phyloP scores from a whole-genome alignment of 1,284 basidiomycete species.

The Microbotryomycetes sp. region DNA sequence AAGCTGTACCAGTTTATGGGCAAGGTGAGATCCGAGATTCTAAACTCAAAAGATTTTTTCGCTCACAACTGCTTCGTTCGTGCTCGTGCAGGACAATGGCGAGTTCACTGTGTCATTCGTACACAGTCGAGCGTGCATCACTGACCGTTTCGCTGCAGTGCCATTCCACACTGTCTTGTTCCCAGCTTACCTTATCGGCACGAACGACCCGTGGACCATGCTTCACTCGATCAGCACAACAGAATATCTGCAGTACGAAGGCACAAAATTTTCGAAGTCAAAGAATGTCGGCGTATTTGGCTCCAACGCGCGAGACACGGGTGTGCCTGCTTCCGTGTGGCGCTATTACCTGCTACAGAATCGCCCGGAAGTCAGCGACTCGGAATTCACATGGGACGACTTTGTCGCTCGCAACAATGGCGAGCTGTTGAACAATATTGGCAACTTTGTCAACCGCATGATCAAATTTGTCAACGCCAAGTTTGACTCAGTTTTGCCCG shows the following conservation, averaged over 20 bases:
- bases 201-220: conserved; percentile 86
- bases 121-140: background rate
- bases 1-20: conserved; percentile 95
- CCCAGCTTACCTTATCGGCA: conserved; percentile 82
- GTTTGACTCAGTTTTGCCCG: conserved; percentile 72
- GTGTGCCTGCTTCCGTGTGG: conserved; percentile 90
- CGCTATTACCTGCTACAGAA: conserved; percentile 92
- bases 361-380: conserved; percentile 86
- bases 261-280: conserved; percentile 98
- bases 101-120: conserved; percentile 19
- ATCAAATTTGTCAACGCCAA: conserved; percentile 87
- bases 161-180: conserved; percentile 93
- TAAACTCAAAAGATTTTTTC: background rate
- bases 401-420: conserved; percentile 94
- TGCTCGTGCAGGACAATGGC: conserved; percentile 31
- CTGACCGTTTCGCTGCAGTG: conserved; percentile 9
- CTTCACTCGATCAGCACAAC: conserved; percentile 84
- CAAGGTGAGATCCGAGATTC: conserved; percentile 32
- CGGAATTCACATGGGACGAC: conserved; percentile 95
- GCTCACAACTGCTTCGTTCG: background rate
- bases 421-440: conserved; percentile 90
- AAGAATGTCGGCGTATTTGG: conserved; percentile 96
- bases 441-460: conserved; percentile 94
- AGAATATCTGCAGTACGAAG: conserved; percentile 99
- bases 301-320: conserved; percentile 85